phyloP scores from a whole-genome alignment of 345 rosid genomes.

The Pistacia vera region DNA sequence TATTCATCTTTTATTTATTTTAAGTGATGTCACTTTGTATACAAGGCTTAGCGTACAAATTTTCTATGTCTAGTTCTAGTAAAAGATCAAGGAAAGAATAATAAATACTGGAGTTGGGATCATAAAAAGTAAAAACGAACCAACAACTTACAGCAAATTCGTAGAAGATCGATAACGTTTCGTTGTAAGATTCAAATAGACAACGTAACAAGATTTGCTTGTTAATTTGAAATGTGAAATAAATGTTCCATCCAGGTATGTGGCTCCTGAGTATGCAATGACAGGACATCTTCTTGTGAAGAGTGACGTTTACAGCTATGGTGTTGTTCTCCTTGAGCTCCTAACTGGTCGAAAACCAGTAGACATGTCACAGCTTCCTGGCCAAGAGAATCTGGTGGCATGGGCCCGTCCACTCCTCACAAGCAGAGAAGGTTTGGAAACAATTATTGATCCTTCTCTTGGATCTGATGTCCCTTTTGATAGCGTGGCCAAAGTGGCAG shows the following conservation, averaged over 20 bases:
- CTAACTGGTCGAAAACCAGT: conserved; percentile 86
- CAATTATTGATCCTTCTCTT: conserved; percentile 64
- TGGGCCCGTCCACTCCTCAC: conserved; percentile 90
- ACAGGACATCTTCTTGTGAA: conserved; percentile 96
- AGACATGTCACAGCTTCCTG: conserved; percentile 87
- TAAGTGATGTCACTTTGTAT: too few relatives aligned
- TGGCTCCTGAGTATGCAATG: conserved; percentile 99
- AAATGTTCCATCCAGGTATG: conserved; percentile 58
- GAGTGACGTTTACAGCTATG: conserved; percentile 99
- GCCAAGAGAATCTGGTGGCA: conserved; percentile 90
- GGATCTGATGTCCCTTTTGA: conserved; percentile 71
- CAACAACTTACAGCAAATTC: too few relatives aligned
- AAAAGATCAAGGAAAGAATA: not conserved
- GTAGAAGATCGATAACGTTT: too few relatives aligned
- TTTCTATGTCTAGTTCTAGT: too few relatives aligned
- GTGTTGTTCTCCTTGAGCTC: conserved; percentile 96
- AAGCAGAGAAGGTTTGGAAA: conserved; percentile 72
- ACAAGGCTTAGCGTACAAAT: too few relatives aligned
- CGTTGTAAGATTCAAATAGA: too few relatives aligned
- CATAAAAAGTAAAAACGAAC: too few relatives aligned
- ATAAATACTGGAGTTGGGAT: not conserved
- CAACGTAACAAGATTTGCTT: not conserved
- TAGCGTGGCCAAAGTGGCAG: conserved; percentile 84
- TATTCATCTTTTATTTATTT: too few relatives aligned
- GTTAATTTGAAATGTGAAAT: not conserved